These are phyloP conservation scores for Musa beccarii DNA, from an alignment of 176 grass and related monocot species.

Conservation along the genomic window DNA sequence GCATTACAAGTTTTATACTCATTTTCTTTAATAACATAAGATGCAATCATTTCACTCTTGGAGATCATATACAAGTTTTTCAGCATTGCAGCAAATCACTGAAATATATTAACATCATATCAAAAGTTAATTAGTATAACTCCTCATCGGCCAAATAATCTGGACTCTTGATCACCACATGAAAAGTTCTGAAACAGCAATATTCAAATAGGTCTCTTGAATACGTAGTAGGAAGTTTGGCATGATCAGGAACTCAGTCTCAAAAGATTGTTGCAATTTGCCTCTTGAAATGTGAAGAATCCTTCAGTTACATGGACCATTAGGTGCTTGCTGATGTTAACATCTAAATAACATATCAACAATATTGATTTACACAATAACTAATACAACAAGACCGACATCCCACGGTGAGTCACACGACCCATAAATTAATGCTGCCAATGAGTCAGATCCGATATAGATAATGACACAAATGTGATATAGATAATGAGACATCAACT, in stretches of 20 bases:
- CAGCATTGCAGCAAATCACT: no score
- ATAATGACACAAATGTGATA: no score
- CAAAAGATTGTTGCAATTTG: conserved; percentile 44
- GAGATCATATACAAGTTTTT: no score
- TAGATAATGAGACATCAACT: no score
- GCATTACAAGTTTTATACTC: no score
- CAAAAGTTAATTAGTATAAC: conserved; percentile 61
- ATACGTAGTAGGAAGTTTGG: conserved; percentile 27
- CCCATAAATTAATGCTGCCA: not conserved
- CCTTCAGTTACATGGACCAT: conserved; percentile 29
- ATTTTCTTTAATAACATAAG: no score
- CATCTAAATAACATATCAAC: not conserved
- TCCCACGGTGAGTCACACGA: not conserved
- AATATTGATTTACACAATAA: not conserved
- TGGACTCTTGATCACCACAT: conserved; percentile 34
- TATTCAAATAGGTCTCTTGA: conserved; percentile 65
- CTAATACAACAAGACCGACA: not conserved
- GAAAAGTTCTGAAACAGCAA: conserved; percentile 65
- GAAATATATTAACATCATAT: conserved; percentile 40
- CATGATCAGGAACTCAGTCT: conserved; percentile 36
- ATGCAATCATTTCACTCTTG: no score
- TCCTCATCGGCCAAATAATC: conserved; percentile 57
- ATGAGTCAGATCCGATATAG: no score
- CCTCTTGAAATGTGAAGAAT: conserved; percentile 49
- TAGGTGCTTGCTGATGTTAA: not conserved